Evolutionary conservation across 352 stramenopile species (phyloP).

Genomic region (Halophytophthora polymorphica): DNA sequence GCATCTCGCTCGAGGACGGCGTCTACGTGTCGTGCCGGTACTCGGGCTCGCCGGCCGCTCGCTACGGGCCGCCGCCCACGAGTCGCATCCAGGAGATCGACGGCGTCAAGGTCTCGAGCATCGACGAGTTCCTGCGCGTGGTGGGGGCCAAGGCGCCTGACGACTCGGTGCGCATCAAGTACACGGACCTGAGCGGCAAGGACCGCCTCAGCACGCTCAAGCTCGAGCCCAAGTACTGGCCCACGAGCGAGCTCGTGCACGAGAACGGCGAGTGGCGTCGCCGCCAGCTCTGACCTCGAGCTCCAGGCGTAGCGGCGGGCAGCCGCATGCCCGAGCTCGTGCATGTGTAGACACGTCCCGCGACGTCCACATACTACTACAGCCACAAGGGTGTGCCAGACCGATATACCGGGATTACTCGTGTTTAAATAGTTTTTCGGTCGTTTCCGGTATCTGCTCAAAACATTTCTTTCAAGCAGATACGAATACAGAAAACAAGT

Average conservation of each 20-base stretch:
- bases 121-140: slow-evolving; percentile 87
- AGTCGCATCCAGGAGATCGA: slow-evolving; percentile 91
- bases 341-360: too few relatives aligned
- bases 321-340: neutral
- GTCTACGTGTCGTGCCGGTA: slow-evolving; percentile 88
- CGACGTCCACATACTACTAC: too few relatives aligned
- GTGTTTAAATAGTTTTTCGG: too few relatives aligned
- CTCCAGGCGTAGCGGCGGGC: neutral
- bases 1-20: slow-evolving; percentile 78
- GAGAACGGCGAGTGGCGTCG: slow-evolving; percentile 78
- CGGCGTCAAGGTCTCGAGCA: slow-evolving; percentile 77
- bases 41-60: slow-evolving; percentile 84
- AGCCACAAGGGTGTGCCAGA: too few relatives aligned
- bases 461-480: neutral
- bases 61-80: slow-evolving; percentile 84
- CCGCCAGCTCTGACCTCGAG: slow-evolving; percentile 32
- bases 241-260: slow-evolving; percentile 82
- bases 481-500: neutral
- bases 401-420: too few relatives aligned
- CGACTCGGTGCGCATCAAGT: slow-evolving; percentile 88
- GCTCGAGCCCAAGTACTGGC: slow-evolving; percentile 89
- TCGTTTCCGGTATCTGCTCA: neutral
- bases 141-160: slow-evolving; percentile 55
- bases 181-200: slow-evolving; percentile 86
- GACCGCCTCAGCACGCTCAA: slow-evolving; percentile 86